Base-by-base conservation (phyloP, 805 yeast species). In the Candida taoyuanica region DNA sequence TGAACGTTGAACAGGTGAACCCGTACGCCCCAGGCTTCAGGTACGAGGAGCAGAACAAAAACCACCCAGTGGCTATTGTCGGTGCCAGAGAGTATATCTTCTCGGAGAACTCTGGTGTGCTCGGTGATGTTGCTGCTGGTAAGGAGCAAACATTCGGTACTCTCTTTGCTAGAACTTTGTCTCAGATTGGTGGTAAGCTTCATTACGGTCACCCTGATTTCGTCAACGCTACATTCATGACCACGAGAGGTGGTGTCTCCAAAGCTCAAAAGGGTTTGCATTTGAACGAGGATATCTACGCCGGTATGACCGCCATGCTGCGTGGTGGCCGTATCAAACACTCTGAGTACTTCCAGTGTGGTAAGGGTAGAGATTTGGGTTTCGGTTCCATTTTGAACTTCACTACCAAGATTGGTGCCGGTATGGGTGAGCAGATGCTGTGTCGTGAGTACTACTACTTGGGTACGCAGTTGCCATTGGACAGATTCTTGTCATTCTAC, bases 121-220 rank as follows among this genome's bases (percentile, higher is more conserved):
- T 84, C 37, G 94, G 93, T 68, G 94, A 84, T 67, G 83, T 84
- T 57, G 94, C 94, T 37, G 94, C 94, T 33, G 93, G 93, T 65
- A 84, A 84, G 60, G 94, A 84, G 68, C 94, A 84, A 64, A 83
- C 93, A 39, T 84, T 84, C 58, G 94, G 94, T 67, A 84, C 94
- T 0, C 65, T 84, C 51, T 84, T 82, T 55, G 85, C 93, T 11
- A 74, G 94, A 70, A 84, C 93, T 17, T 68, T 84, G 54, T 81
- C 91, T 45, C 87, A 81, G 66, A 74, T 84, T 59, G 93, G 93
- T 58, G 93, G 89, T 58, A 84, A 84, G 55, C 70, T 84, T 56
- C 93, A 84, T 69, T 84, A 84, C 65, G 94, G 94, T 61, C 93
- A 84, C 64, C 94, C 94, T 37, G 94, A 84, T 73, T 84, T 84